Evolutionary conservation across 1,139 yeast genomes (phyloP).

Genomic region (Debaryomyces coudertii): DNA sequence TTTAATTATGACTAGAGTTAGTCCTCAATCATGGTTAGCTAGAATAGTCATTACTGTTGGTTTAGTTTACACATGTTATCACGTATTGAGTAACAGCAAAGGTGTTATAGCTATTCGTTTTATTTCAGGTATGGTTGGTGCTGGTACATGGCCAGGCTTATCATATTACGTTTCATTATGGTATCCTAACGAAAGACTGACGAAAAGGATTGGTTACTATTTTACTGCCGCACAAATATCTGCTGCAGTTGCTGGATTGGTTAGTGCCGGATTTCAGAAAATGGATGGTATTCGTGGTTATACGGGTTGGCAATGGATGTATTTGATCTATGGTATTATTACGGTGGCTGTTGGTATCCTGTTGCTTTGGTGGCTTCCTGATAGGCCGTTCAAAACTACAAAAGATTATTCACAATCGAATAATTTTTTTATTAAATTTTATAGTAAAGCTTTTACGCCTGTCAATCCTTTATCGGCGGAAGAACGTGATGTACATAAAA

Average conservation of each 20-base stretch:
- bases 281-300: slow-evolving; percentile 73
- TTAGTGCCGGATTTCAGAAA: slow-evolving; percentile 84
- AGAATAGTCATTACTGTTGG: slow-evolving; percentile 81
- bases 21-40: slow-evolving; percentile 85
- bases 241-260: slow-evolving; percentile 84
- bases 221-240: slow-evolving; percentile 90
- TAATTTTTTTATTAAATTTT: slow-evolving; percentile 21
- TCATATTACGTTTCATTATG: slow-evolving; percentile 81
- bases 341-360: slow-evolving; percentile 69
- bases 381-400: slow-evolving; percentile 48
- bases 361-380: slow-evolving; percentile 86
- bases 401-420: slow-evolving; percentile 14
- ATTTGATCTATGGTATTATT: slow-evolving; percentile 71
- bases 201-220: slow-evolving; percentile 83
- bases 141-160: slow-evolving; percentile 95
- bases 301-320: slow-evolving; percentile 91
- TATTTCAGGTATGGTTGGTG: slow-evolving; percentile 78
- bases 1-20: slow-evolving; percentile 76
- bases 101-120: slow-evolving; percentile 76
- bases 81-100: slow-evolving; percentile 52
- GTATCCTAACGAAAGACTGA: slow-evolving; percentile 81
- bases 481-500: slow-evolving; percentile 61
- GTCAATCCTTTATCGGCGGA: slow-evolving; percentile 54
- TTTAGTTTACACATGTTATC: slow-evolving; percentile 72
- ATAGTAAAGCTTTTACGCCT: slow-evolving; percentile 36